Conservation (phyloP, 2,329 filamentous ascomycete species). For the Trichothecium sympodiale region DNA sequence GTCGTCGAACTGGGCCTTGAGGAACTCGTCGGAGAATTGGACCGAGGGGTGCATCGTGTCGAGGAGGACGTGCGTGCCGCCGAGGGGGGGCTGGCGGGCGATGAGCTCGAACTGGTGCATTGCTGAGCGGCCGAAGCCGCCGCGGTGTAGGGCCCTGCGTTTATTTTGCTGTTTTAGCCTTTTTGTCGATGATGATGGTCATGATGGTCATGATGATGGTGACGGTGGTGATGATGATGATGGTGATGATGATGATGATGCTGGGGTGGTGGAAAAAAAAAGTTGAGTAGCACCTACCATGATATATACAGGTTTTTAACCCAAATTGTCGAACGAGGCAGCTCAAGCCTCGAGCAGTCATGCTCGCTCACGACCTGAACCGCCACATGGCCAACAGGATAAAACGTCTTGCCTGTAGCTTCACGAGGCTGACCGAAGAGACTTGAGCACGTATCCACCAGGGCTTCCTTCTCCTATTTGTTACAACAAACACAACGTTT, state of each 20-base stretch:
- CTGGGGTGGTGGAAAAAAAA: neutral
- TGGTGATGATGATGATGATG: no score
- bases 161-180: no score
- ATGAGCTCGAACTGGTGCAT: slow-evolving; percentile 23
- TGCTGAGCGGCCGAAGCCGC: slow-evolving; percentile 22
- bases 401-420: slow-evolving; percentile 18
- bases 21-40: slow-evolving; percentile 13
- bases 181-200: no score
- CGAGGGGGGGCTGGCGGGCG: slow-evolving; percentile 18
- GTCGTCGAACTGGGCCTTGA: slow-evolving; percentile 15
- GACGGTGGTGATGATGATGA: no score
- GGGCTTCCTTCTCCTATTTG: slow-evolving; percentile 18
- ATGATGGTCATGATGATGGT: no score
- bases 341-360: slow-evolving; percentile 9
- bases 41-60: slow-evolving; percentile 21
- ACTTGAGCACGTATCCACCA: slow-evolving; percentile 22
- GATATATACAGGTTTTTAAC: slow-evolving; percentile 30
- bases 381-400: slow-evolving; percentile 29
- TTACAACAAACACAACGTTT: no score
- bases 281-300: slow-evolving; percentile 9
- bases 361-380: slow-evolving; percentile 20
- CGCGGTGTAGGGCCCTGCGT: slow-evolving; percentile 19
- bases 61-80: slow-evolving; percentile 20
- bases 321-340: slow-evolving; percentile 22
- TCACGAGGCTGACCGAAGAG: slow-evolving; percentile 15